phyloP scores from a whole-genome alignment of 1,284 basidiomycete genomes.

The Pseudozyma pruni region DNA sequence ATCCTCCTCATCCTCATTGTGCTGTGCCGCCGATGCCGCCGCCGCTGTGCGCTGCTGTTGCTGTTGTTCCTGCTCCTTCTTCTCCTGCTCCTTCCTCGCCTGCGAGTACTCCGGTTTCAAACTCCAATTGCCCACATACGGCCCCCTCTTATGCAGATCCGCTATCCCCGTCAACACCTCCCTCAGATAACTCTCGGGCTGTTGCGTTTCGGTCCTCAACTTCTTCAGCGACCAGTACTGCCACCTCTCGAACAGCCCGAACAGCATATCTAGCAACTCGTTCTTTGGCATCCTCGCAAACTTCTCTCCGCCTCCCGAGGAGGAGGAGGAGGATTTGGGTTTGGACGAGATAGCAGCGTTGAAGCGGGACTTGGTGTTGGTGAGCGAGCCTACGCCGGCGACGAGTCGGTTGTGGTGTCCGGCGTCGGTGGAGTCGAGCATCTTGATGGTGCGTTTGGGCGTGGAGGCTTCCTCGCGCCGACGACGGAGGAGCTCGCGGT shows the following conservation, averaged over 20 bases:
- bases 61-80: conserved; percentile 10
- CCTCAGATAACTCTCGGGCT: conserved; percentile 90
- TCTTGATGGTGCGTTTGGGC: conserved; percentile 69
- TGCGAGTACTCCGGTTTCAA: conserved; percentile 61
- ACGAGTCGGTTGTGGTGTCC: conserved; percentile 68
- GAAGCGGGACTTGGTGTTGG: conserved; percentile 40
- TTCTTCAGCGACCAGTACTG: conserved; percentile 85
- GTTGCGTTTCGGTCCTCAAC: conserved; percentile 82
- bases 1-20: conserved; percentile 30
- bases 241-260: conserved; percentile 80
- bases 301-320: conserved; percentile 71
- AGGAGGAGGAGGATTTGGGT: conserved; percentile 3
- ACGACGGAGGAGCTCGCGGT: conserved; percentile 69
- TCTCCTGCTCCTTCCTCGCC: conserved; percentile 24
- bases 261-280: conserved; percentile 87
- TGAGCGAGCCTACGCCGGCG: conserved; percentile 54
- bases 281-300: conserved; percentile 89
- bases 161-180: conserved; percentile 86
- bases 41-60: background rate
- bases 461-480: conserved; percentile 69
- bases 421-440: conserved; percentile 68
- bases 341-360: conserved; percentile 38
- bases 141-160: conserved; percentile 80
- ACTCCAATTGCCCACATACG: conserved; percentile 70
- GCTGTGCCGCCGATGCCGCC: background rate